Evolutionary conservation across 495 filamentous ascomycete genomes (phyloP).

Genomic region (Parathielavia appendiculata): DNA sequence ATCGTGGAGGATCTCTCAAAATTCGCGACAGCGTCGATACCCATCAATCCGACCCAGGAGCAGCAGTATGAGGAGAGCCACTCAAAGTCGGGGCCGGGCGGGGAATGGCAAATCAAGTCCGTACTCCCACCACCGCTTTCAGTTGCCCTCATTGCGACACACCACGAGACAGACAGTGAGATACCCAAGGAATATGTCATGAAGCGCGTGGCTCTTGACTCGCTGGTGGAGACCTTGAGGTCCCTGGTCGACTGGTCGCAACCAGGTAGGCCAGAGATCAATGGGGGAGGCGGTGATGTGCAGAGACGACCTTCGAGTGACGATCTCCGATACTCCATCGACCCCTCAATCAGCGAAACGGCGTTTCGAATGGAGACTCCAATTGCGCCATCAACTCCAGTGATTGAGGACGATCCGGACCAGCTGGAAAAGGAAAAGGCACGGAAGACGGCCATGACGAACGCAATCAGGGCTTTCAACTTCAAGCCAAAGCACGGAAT

Average conservation of each 20-base stretch:
- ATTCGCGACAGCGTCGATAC: slow-evolving; percentile 67
- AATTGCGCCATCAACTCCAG: slow-evolving; percentile 64
- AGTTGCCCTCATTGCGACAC: slow-evolving; percentile 61
- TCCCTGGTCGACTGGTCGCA: slow-evolving; percentile 92
- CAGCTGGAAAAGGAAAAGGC: slow-evolving; percentile 91
- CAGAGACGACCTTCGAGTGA: slow-evolving; percentile 64
- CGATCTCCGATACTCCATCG: slow-evolving; percentile 74
- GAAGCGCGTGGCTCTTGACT: slow-evolving; percentile 82
- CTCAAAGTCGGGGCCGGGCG: slow-evolving; percentile 50
- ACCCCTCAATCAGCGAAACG: slow-evolving; percentile 52
- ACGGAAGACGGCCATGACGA: slow-evolving; percentile 83
- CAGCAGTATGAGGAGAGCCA: slow-evolving; percentile 77
- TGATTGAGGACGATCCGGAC: slow-evolving; percentile 80
- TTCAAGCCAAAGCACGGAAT: slow-evolving; percentile 96
- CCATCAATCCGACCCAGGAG: slow-evolving; percentile 70
- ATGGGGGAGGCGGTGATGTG: slow-evolving; percentile 42
- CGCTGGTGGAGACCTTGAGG: slow-evolving; percentile 77
- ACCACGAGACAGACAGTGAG: slow-evolving; percentile 56
- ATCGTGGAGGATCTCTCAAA: slow-evolving; percentile 89
- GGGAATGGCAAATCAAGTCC: slow-evolving; percentile 79
- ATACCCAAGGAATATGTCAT: slow-evolving; percentile 81
- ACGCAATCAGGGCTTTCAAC: slow-evolving; percentile 90
- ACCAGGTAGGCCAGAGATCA: slow-evolving; percentile 60
- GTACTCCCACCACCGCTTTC: slow-evolving; percentile 81
- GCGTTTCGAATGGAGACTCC: slow-evolving; percentile 55